phyloP scores from a whole-genome alignment of 2,329 filamentous ascomycete genomes.

The Aspergillus udagawae region DNA sequence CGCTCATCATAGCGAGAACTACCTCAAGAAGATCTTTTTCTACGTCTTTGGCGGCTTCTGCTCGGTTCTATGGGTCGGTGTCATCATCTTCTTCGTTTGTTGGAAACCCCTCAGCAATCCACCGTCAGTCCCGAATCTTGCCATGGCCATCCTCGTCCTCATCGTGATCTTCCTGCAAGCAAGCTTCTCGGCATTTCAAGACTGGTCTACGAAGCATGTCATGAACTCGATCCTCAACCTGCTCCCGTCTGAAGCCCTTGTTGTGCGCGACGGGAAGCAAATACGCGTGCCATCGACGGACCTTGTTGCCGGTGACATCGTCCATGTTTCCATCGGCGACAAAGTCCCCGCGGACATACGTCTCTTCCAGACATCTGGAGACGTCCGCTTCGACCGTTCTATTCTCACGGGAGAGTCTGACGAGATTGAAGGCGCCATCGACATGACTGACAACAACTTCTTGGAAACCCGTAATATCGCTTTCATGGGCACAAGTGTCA shows the following conservation, averaged over 20 bases:
- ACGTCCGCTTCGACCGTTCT: slow-evolving; percentile 69
- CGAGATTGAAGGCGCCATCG: slow-evolving; percentile 60
- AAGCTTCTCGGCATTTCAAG: slow-evolving; percentile 66
- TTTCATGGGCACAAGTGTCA: slow-evolving; percentile 72
- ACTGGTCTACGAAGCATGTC: slow-evolving; percentile 71
- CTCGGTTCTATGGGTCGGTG: slow-evolving; percentile 65
- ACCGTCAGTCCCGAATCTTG: slow-evolving; percentile 64
- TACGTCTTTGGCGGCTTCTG: slow-evolving; percentile 81
- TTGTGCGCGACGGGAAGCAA: slow-evolving; percentile 59
- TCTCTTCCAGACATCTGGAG: slow-evolving; percentile 64
- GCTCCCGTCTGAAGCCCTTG: slow-evolving; percentile 67
- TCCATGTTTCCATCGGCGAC: slow-evolving; percentile 67
- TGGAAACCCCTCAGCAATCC: slow-evolving; percentile 73
- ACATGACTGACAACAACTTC: slow-evolving; percentile 68
- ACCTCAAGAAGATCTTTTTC: slow-evolving; percentile 55
- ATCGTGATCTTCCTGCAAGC: slow-evolving; percentile 69
- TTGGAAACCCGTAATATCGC: slow-evolving; percentile 75
- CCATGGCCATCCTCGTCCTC: slow-evolving; percentile 68
- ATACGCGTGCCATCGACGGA: slow-evolving; percentile 53
- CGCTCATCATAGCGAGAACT: slow-evolving; percentile 61
- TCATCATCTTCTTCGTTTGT: slow-evolving; percentile 70
- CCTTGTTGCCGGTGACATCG: slow-evolving; percentile 70
- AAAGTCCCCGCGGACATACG: slow-evolving; percentile 73
- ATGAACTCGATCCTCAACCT: slow-evolving; percentile 77
- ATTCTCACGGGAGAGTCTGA: slow-evolving; percentile 71